Base-by-base conservation (phyloP, 2,329 filamentous ascomycete genomes). In the Cordyceps cicadae region DNA sequence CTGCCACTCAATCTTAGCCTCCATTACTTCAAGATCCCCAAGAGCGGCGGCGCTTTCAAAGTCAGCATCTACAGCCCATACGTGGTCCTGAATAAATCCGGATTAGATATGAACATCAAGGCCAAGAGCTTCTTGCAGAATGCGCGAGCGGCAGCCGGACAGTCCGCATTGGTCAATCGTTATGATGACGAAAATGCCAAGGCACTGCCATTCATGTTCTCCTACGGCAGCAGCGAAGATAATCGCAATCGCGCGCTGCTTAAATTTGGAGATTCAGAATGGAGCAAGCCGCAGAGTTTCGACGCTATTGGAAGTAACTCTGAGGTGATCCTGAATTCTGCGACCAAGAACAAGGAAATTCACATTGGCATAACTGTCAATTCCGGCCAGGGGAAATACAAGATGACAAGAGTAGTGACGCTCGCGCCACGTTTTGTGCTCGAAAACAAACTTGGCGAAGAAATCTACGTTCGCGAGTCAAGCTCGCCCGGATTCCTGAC, bases 201-300 rank as follows among this genome's bases (percentile, higher is more conserved):
- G 70, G 87, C 92, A 0, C 77, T 89, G 41, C 94, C 95, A 0
- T 90, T 96, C 70, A 97, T 99, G 92, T 99, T 97, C 74, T 96
- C 94, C 0, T 99, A 89, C 71, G 84, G 86, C 1, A 90, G 86
- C 2, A 90, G 83, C 21, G 89, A 96, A 65, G 94, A 99, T 69
- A 89, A 90, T 67, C 90, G 91, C 67, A 99, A 99, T 72, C 86
- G 94, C 65, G 92, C 91, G 7, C 77, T 96, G 50, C 78, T 99
- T 62, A 95, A 90, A 75, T 85, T 97, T 46, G 91, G 89, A 5
- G 89, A 95, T 59, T 97, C 94, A 0, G 84, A 87, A 63, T 99
- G 94, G 95, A 97, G 94, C 76, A 96, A 94, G 71, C 91, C 93
- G 0, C 93, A 97, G 71, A 97, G 91, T 81, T 96, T 99, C 68